Base-by-base conservation (phyloP, 345 rosid species). In the Gynandropsis gynandra region DNA sequence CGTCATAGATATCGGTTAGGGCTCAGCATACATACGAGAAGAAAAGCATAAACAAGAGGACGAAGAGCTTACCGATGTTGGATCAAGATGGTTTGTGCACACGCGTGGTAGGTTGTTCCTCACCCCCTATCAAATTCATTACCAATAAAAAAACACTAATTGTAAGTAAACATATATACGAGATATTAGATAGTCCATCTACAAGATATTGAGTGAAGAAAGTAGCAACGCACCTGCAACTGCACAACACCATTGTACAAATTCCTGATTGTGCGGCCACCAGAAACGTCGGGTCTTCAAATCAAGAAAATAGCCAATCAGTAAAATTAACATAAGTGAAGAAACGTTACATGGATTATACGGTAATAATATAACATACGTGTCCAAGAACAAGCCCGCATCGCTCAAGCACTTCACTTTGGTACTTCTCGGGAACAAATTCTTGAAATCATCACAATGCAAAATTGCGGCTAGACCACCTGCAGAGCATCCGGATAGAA, bases 341-440 rank as follows among this genome's bases (percentile, higher is more conserved):
- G 41, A 7, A 48, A 62, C 44, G 27, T 8, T 40, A 20, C 31
- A 33, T 60, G 33, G 15, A 9, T 42, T 44, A 29, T 44, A 18
- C 37, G 45, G 48, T 17, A 34, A 37, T 40, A 9, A 24, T 8
- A 47, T 16, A 57, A 69, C 78, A 69, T 73, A 87, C 98, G 79
- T 70, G 44, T 92, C 99, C 67, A 92, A 84, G 66, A 92, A 92
- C 68, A 92, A 59, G 66, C 99, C 99, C 4, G 88, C 99, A 62
- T 92, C 98, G 74, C 95, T 87, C 65, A 92, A 71, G 75, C 98
- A 92, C 75, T 92, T 92, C 50, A 92, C 97, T 74, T 51, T 81
- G n/a, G 79, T 82, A 47, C 54, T 69, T 51, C 70, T 18, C 8
- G 84, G 83, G 56, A 87, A 82, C 55, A 87, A 60, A 70, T 64